These are phyloP conservation scores for Tephrocybe sp. DNA, from an alignment of 768 basidiomycete genomes.

Conservation along the genomic window DNA sequence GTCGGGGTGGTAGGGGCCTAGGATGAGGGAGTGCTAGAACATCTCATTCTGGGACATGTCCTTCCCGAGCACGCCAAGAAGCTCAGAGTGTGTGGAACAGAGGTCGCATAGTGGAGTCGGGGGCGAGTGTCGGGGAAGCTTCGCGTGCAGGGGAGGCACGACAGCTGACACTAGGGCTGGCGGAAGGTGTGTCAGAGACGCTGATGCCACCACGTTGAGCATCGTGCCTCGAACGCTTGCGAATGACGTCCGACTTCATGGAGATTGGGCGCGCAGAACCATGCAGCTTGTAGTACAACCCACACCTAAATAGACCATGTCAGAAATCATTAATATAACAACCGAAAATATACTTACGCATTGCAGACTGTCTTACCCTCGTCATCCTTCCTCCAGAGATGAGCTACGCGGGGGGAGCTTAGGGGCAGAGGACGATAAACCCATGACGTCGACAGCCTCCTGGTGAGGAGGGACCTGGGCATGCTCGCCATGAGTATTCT, in stretches of 20 bases:
- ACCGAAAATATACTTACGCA: no score
- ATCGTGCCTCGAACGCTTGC: slow-evolving; percentile 83
- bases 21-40: slow-evolving; percentile 45
- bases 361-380: no score
- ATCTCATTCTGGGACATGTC: slow-evolving; percentile 25
- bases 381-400: slow-evolving; percentile 85
- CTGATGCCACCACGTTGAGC: slow-evolving; percentile 57
- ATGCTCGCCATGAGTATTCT: slow-evolving; percentile 70
- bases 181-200: slow-evolving; percentile 69
- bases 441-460: no score
- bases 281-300: slow-evolving; percentile 83
- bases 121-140: slow-evolving; percentile 64
- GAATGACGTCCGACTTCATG: slow-evolving; percentile 90
- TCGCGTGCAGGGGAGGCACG: slow-evolving; percentile 69
- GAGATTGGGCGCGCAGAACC: slow-evolving; percentile 85
- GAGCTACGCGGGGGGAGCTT: slow-evolving; percentile 26
- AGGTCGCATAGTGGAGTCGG: slow-evolving; percentile 65
- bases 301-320: no score
- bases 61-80: slow-evolving; percentile 44
- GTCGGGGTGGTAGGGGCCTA: slow-evolving; percentile 77
- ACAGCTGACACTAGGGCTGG: slow-evolving; percentile 71
- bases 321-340: no score
- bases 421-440: no score
- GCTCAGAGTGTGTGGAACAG: slow-evolving; percentile 49
- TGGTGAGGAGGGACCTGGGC: no score